These are phyloP conservation scores for Lachancea kluyveri DNA, from an alignment of 805 yeast species.

Conservation along the genomic window DNA sequence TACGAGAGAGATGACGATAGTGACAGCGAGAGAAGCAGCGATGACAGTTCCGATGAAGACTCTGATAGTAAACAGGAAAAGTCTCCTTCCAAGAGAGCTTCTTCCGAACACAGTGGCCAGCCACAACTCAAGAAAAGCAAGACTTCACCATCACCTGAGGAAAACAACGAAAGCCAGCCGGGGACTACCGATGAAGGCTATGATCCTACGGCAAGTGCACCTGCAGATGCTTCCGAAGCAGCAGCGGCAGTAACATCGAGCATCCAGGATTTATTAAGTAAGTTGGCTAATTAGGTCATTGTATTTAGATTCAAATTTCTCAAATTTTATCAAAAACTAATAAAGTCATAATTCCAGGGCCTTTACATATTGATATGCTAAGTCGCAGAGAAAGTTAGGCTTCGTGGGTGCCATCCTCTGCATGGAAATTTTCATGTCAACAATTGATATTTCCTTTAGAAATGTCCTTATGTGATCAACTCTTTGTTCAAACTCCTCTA, in stretches of 20 bases:
- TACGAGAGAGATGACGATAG: slow-evolving; percentile 26
- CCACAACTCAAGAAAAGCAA: slow-evolving; percentile 5
- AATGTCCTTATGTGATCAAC: slow-evolving; percentile 14
- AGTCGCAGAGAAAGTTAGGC: slow-evolving; percentile 15
- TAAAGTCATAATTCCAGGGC: slow-evolving; percentile 19
- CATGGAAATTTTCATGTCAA: slow-evolving; percentile 17
- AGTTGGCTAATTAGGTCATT: slow-evolving; percentile 23
- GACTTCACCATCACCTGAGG: slow-evolving; percentile 4
- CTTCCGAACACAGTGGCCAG: slow-evolving; percentile 1
- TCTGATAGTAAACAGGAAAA: slow-evolving; percentile 4
- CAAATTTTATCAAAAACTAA: slow-evolving; percentile 1
- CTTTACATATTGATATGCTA: slow-evolving; percentile 27
- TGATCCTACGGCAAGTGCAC: slow-evolving; percentile 15
- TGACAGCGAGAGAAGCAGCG: slow-evolving; percentile 11
- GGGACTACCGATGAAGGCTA: slow-evolving; percentile 8
- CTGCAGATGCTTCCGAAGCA: slow-evolving; percentile 10
- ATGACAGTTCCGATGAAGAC: slow-evolving; percentile 13
- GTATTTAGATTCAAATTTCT: slow-evolving; percentile 1
- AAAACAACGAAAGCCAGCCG: slow-evolving; percentile 7
- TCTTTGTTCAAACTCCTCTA: slow-evolving; percentile 13
- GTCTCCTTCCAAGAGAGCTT: not conserved
- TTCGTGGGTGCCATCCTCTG: slow-evolving; percentile 13
- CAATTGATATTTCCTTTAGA: slow-evolving; percentile 16
- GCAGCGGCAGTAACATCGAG: slow-evolving; percentile 25
- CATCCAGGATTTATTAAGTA: slow-evolving; percentile 31